Conservation (phyloP, 352 stramenopile species). For the Aphanomyces cochlioides region DNA sequence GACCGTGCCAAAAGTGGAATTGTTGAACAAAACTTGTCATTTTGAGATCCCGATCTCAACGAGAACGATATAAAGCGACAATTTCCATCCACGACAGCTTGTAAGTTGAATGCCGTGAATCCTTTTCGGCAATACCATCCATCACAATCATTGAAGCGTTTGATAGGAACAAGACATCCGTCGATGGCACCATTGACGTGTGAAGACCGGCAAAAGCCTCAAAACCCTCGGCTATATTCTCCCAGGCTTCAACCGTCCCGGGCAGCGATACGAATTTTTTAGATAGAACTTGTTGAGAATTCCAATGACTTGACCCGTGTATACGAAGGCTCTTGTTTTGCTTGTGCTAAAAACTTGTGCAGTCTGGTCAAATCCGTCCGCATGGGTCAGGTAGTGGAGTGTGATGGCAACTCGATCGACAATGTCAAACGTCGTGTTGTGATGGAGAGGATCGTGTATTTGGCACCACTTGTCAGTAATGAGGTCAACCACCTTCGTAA, state of each 20-base stretch:
- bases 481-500: no score
- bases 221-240: neutral
- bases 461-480: no score
- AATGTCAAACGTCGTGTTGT: neutral
- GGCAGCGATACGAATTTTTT: neutral
- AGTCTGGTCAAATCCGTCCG: neutral
- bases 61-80: neutral
- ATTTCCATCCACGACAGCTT: neutral
- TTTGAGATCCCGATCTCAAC: conserved; percentile 4
- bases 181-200: neutral
- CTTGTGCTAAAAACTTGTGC: neutral
- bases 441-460: neutral
- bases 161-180: neutral
- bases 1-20: neutral
- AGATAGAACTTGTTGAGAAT: neutral
- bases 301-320: neutral
- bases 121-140: conserved; percentile 1
- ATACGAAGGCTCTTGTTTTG: neutral
- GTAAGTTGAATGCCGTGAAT: conserved; percentile 1
- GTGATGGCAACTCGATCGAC: neutral
- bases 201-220: neutral
- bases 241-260: neutral
- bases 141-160: neutral
- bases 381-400: neutral
- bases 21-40: conserved; percentile 6